Base-by-base conservation (phyloP, 2,329 filamentous ascomycete genomes). In the Fusarium sp. region DNA sequence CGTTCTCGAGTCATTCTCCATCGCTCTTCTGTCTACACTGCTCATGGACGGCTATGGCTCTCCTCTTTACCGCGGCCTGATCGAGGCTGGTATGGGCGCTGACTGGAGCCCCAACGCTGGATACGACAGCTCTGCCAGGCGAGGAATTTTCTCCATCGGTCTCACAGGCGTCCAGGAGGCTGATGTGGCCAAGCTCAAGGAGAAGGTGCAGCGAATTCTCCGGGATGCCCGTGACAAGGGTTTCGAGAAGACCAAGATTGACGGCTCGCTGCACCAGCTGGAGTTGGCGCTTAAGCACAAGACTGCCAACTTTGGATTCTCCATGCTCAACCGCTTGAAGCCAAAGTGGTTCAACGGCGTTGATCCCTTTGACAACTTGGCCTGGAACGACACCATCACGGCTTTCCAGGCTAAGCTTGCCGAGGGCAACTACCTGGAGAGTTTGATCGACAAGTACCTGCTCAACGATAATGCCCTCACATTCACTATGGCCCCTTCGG, bases 101-200 rank as follows among this genome's bases (percentile, higher is more conserved):
- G 96, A 98, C 78, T 99, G 95, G 86, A 97, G 95, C 62, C 95
- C 97, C 4, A 99, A 99, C 80, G 94, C 95, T 2, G 97, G 97
- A 14, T 97, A 97, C 77, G 96, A 98, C 80, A 90, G 90, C 63
- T 94, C 93, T 32, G 93, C 91, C 25, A 93, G 90, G 76, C 88
- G 90, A 20, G 94, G 93, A 3, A 93, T 98, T 52, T 97, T 98
- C 81, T 98, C 96, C 0, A 90, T 98, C 45, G 97, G 97, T 2
- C 85, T 98, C 35, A 97, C 93, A 63, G 97, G 96, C n/a, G 94
- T 98, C 11, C 93, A 92, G 74, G 90, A 95, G 81, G 90, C 91
- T 5, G 92, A 98, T 78, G 91, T 97, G 5, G 86, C 91, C 5
- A 93, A 92, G 79, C 90, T 98, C 56, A 94, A 95, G 81, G 87